These are phyloP conservation scores for Entonaema liquescens DNA, from an alignment of 495 filamentous ascomycete genomes.

Conservation along the genomic window DNA sequence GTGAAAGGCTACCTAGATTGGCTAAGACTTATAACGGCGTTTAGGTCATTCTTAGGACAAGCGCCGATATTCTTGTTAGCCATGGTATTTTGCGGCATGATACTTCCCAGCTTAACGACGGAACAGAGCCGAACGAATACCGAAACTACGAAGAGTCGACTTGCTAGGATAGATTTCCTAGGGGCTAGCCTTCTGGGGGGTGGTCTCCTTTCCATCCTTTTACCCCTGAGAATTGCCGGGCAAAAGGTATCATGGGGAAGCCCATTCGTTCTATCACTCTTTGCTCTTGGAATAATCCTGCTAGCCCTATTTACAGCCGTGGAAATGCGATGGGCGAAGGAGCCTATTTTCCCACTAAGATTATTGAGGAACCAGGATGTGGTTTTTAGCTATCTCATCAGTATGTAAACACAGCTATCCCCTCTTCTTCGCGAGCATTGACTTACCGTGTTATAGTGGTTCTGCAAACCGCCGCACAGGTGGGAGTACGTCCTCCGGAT, in stretches of 20 bases:
- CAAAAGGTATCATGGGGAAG: conserved; percentile 65
- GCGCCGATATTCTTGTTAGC: conserved; percentile 63
- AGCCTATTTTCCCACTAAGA: conserved; percentile 70
- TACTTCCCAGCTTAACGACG: conserved; percentile 47
- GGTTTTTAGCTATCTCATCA: conserved; percentile 62
- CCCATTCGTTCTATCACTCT: conserved; percentile 51
- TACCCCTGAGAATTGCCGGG: conserved; percentile 68
- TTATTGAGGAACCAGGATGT: conserved; percentile 66
- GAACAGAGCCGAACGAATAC: conserved; percentile 4
- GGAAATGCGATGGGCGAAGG: conserved; percentile 60
- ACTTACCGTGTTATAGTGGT: conserved; percentile 25
- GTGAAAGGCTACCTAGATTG: not conserved
- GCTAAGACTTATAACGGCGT: not conserved
- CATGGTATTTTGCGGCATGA: conserved; percentile 59
- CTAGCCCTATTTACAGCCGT: conserved; percentile 59
- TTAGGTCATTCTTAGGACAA: conserved; percentile 70
- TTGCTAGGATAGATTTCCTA: conserved; percentile 66
- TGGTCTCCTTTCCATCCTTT: conserved; percentile 58
- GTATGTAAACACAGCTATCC: not conserved
- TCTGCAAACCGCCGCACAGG: conserved; percentile 65
- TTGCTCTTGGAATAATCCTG: conserved; percentile 46
- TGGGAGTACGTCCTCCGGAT: conserved; percentile 58
- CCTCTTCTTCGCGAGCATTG: not conserved
- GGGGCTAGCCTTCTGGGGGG: conserved; percentile 61
- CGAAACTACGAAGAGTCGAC: conserved; percentile 38